Percentiles rank a stretch among this genome's conserved stretches.
Evolutionary conservation across 345 rosid species (phyloP).

Genomic region (Citrus cavaleriei): DNA sequence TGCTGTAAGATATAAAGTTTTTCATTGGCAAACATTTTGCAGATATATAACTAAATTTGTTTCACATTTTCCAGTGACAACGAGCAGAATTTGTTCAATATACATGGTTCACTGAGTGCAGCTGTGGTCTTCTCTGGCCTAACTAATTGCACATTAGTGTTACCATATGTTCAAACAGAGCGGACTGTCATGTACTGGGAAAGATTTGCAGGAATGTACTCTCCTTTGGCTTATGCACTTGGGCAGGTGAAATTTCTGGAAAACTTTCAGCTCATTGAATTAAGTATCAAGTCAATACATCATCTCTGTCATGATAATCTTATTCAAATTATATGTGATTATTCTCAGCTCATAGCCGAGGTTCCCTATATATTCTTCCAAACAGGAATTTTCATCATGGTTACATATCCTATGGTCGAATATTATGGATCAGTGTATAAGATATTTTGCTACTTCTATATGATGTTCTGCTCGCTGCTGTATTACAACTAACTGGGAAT

Average conservation of each 20-base stretch:
- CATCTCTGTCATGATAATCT: background rate
- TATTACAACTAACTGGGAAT: background rate
- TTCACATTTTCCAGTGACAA: background rate
- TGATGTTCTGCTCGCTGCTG: background rate
- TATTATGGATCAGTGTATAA: background rate
- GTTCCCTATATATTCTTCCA: background rate
- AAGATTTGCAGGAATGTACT: slow-evolving; percentile 1
- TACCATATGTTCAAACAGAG: background rate
- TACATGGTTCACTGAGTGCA: background rate
- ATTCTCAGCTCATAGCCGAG: background rate
- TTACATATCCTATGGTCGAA: background rate
- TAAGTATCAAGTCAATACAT: background rate
- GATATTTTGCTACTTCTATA: background rate
- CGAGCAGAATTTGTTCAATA: background rate
- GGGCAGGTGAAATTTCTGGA: background rate
- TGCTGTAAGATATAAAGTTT: background rate
- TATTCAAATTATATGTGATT: background rate
- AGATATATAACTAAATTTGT: background rate
- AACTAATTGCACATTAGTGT: background rate
- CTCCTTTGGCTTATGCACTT: background rate
- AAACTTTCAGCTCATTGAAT: background rate
- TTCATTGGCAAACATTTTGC: background rate
- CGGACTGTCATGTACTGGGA: background rate
- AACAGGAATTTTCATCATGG: background rate
- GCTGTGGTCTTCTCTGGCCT: background rate